Base-by-base conservation (phyloP, 192 early-diverging fungal genomes). In the Entomortierella beljakovae region DNA sequence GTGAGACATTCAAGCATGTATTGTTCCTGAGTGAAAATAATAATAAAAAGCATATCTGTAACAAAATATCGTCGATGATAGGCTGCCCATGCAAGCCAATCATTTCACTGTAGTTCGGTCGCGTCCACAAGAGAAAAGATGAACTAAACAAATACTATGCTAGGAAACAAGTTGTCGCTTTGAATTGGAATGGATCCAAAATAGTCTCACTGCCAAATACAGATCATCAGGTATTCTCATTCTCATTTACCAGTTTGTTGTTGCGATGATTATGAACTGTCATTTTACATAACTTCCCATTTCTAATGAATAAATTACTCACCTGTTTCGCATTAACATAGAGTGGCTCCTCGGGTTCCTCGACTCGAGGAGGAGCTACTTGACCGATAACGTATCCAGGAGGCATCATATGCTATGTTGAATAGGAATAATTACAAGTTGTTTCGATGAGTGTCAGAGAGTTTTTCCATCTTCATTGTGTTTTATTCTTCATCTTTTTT, bases 271-370 rank as follows among this genome's bases (percentile, higher is more conserved):
- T n/a, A n/a, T n/a, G n/a, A n/a, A n/a, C n/a, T n/a, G n/a, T n/a
- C n/a, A n/a, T n/a, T n/a, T n/a, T n/a, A n/a, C n/a, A n/a, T n/a
- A n/a, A n/a, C n/a, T n/a, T n/a, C n/a, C n/a, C n/a, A n/a, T n/a
- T 37, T 37, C 56, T 29, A 37, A 4, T 57, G 16, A 2, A 31
- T 58, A 34, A 49, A 52, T 46, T 23, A 43, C 38, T 49, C 29
- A 79, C 75, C 75, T 79, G 97, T 80, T 97, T 97, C 29, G 96
- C 94, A 74, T 99, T 99, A 34, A 99, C 97, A 80, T 95, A 97
- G 43, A 97, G 83, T 3, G 95, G 95, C 26, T 96, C 92, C 50
- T 94, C 92, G 57, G 59, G 67, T 18, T 79, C 75, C 11, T 79
- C 75, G 4, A 25, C 61, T 31, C 55, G 50, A 2, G 66, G 42